A percentile compares a stretch with the other conserved stretches of the same genome.
These are phyloP conservation scores for Acanthamoeba culbertsoni DNA, from an alignment of 208 protist genomes.

Conservation along the genomic window DNA sequence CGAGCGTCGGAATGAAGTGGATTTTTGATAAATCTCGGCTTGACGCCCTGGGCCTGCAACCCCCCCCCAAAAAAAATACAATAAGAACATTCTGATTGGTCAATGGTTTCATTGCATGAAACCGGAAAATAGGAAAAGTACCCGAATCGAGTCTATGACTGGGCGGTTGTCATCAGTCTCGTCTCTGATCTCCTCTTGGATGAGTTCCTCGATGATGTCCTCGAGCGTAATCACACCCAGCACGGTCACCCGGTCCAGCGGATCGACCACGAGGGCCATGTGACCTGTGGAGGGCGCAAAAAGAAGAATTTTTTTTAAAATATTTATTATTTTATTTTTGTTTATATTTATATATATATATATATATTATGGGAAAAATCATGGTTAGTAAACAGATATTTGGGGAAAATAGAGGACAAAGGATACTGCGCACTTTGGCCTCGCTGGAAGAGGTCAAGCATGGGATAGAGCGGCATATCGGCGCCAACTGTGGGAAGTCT, in stretches of 20 bases:
- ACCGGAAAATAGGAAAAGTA: background rate
- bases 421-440: slow-evolving; percentile 34
- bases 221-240: slow-evolving; percentile 78
- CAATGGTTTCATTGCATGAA: too few relatives aligned
- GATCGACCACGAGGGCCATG: slow-evolving; percentile 51
- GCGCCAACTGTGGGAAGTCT: slow-evolving; percentile 25
- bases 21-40: background rate
- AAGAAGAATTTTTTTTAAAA: too few relatives aligned
- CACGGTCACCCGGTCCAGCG: slow-evolving; percentile 6
- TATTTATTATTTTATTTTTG: too few relatives aligned
- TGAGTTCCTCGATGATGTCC: slow-evolving; percentile 79
- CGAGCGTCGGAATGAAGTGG: background rate
- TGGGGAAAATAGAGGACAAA: background rate
- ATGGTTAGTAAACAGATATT: background rate
- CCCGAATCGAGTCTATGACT: background rate
- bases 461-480: slow-evolving; percentile 55
- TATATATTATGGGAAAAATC: background rate
- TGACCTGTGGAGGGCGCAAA: background rate
- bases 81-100: too few relatives aligned
- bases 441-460: slow-evolving; percentile 73
- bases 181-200: slow-evolving; percentile 58
- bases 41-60: background rate
- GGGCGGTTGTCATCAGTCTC: background rate
- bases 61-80: background rate
- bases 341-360: too few relatives aligned